These are phyloP conservation scores for Podosphaera leucotricha DNA, from an alignment of 2,329 filamentous ascomycete species.

Conservation along the genomic window DNA sequence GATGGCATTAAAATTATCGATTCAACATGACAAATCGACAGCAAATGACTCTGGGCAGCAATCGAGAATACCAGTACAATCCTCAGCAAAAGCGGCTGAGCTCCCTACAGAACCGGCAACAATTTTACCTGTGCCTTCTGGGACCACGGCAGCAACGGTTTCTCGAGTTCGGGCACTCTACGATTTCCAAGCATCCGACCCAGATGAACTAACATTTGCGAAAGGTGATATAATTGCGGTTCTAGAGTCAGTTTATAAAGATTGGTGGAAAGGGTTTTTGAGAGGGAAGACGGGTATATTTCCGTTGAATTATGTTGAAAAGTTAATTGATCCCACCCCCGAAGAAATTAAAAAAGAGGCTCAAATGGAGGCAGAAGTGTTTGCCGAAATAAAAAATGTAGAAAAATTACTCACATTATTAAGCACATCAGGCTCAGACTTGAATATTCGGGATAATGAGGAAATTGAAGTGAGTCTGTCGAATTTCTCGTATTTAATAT, in stretches of 20 bases:
- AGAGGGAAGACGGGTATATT: conserved; percentile 94
- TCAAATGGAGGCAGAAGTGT: conserved; percentile 73
- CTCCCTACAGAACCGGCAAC: conserved; percentile 18
- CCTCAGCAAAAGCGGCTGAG: conserved; percentile 17
- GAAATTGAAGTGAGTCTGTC: conserved; percentile 53
- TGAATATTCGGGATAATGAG: conserved; percentile 79
- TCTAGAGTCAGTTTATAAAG: conserved; percentile 92
- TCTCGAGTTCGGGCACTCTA: conserved; percentile 82
- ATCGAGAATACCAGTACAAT: conserved; percentile 16
- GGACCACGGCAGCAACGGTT: conserved; percentile 87
- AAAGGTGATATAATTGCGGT: conserved; percentile 96
- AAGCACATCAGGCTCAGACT: conserved; percentile 61
- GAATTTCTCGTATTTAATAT: conserved; percentile 12
- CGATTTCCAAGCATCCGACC: conserved; percentile 84
- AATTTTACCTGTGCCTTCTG: conserved; percentile 40
- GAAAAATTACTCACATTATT: conserved; percentile 68
- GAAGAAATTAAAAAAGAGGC: conserved; percentile 90
- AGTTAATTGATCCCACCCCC: conserved; percentile 77
- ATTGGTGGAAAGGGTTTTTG: conserved; percentile 96
- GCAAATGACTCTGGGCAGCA: conserved; percentile 16
- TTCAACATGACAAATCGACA: conserved; percentile 69
- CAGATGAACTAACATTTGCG: conserved; percentile 84
- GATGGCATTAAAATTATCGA: conserved; percentile 77
- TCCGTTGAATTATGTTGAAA: conserved; percentile 95
- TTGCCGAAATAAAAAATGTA: conserved; percentile 54